A percentile compares a stretch with the other conserved stretches of the same genome.
These are phyloP conservation scores for Quercus parvula DNA, from an alignment of 306 rosid genomes.

Conservation along the genomic window DNA sequence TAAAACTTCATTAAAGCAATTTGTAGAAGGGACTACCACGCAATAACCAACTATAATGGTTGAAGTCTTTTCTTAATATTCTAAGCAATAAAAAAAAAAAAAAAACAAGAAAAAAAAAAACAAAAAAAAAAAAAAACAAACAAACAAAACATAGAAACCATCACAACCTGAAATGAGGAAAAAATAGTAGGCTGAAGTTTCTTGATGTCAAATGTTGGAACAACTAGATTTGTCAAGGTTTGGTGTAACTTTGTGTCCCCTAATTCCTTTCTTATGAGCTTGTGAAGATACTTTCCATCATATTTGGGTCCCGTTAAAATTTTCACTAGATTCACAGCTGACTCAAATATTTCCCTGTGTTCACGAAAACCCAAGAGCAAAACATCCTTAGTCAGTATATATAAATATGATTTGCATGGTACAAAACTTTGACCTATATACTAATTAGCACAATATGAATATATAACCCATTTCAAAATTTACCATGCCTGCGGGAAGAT, in stretches of 20 bases:
- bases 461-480: not conserved
- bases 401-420: not conserved
- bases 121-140: not conserved
- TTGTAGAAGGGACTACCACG: no score
- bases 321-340: not conserved
- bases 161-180: constrained; percentile 16
- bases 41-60: no score
- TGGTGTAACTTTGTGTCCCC: constrained; percentile 21
- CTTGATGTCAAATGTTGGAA: constrained; percentile 27
- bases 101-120: not conserved
- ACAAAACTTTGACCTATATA: not conserved
- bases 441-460: not conserved
- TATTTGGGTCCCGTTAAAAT: constrained; percentile 30
- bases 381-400: not conserved
- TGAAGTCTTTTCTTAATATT: no score
- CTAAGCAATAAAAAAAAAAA: not conserved
- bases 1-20: no score
- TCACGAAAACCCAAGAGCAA: not conserved
- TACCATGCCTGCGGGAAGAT: constrained; percentile 32
- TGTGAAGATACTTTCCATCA: constrained; percentile 26
- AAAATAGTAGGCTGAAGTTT: constrained; percentile 29
- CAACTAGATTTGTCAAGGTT: constrained; percentile 21
- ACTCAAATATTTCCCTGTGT: constrained; percentile 26
- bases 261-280: not conserved
- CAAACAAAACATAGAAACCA: not conserved